Conservation (phyloP, 2,329 filamentous ascomycete genomes). For the Sporothrix brasiliensis region DNA sequence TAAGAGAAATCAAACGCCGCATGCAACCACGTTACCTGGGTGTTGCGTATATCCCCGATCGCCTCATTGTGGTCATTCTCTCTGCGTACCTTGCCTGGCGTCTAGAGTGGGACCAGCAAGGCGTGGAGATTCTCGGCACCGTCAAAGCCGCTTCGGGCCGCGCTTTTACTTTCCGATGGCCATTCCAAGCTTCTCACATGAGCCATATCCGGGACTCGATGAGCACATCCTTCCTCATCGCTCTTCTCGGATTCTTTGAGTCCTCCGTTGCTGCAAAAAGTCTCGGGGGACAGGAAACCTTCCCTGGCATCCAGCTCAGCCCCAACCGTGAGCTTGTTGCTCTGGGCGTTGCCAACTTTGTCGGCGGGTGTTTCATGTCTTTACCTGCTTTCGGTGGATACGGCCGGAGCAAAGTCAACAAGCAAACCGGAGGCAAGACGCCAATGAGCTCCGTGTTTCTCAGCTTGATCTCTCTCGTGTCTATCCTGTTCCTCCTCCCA, state of each 20-base stretch:
- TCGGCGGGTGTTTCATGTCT: constrained; percentile 89
- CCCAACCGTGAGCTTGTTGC: constrained; percentile 93
- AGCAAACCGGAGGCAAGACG: constrained; percentile 85
- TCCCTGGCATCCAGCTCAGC: constrained; percentile 80
- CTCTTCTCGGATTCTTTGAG: constrained; percentile 96
- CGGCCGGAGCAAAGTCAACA: constrained; percentile 92
- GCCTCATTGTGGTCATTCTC: constrained; percentile 83
- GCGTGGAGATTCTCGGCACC: constrained; percentile 80
- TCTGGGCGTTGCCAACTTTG: constrained; percentile 84
- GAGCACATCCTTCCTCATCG: constrained; percentile 90
- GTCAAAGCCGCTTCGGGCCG: constrained; percentile 74
- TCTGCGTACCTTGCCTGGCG: constrained; percentile 78
- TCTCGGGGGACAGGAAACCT: constrained; percentile 68
- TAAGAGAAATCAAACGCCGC: constrained; percentile 75
- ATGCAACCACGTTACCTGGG: constrained; percentile 77
- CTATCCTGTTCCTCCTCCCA: constrained; percentile 79
- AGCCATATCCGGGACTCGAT: constrained; percentile 82
- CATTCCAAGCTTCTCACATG: constrained; percentile 76
- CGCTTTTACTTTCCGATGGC: constrained; percentile 80
- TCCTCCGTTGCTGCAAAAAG: constrained; percentile 95
- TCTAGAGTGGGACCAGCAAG: constrained; percentile 76
- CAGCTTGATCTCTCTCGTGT: constrained; percentile 77
- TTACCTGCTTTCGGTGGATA: constrained; percentile 95
- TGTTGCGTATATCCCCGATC: constrained; percentile 88
- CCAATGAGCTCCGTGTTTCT: constrained; percentile 92